Conservation (phyloP, 306 rosid genomes). For the Lablab purpureus region DNA sequence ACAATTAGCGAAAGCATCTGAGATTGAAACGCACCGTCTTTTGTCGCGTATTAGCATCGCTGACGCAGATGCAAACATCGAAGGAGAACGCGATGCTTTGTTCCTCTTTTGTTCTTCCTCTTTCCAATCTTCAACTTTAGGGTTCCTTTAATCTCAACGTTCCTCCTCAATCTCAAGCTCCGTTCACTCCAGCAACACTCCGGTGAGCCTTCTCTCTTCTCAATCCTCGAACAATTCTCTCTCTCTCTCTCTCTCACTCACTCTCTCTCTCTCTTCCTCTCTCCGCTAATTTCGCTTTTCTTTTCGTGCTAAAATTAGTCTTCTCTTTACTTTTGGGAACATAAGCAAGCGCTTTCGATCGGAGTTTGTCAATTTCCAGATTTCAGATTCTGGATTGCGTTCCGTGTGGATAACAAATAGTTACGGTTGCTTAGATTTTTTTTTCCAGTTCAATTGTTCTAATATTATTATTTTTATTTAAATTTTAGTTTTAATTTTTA, state of each 20-base stretch:
- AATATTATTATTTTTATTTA: background rate
- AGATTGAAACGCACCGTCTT: conserved; percentile 38
- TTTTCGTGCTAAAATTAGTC: background rate
- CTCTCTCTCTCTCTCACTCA: background rate
- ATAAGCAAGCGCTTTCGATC: background rate
- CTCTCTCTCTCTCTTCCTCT: background rate
- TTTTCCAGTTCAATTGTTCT: background rate
- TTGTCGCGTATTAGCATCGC: background rate
- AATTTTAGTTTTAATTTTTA: background rate
- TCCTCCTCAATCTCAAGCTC: conserved; percentile 15
- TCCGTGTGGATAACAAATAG: conserved; percentile 3
- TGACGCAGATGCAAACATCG: conserved; percentile 26
- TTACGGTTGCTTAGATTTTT: background rate
- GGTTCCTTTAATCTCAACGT: conserved; percentile 14
- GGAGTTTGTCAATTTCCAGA: background rate
- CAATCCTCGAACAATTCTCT: background rate
- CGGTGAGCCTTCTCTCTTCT: conserved; percentile 30
- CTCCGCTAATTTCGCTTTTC: background rate
- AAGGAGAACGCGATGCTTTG: conserved; percentile 36
- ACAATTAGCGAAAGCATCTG: background rate
- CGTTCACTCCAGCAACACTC: conserved; percentile 27
- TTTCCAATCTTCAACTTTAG: conserved; percentile 23
- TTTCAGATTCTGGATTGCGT: conserved; percentile 7
- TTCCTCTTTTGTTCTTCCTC: conserved; percentile 23
- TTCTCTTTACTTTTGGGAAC: background rate